Conservation (phyloP, 805 yeast genomes). For the Candida silvicultrix region DNA sequence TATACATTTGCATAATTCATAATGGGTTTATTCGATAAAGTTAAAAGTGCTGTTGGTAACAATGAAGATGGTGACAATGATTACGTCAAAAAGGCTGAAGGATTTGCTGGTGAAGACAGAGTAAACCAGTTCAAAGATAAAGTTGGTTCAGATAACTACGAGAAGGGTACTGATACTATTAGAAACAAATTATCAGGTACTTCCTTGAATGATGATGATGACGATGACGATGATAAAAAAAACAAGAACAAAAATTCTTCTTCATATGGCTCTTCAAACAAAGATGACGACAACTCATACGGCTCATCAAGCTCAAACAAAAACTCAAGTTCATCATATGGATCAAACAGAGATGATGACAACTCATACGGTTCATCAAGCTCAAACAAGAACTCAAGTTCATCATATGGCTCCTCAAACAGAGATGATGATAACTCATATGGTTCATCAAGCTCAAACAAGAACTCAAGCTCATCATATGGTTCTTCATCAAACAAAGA, state of each 20-base stretch:
- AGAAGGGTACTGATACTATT: conserved; percentile 18
- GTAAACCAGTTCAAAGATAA: conserved; percentile 14
- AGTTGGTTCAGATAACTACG: conserved; percentile 23
- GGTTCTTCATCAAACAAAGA: conserved; percentile 4
- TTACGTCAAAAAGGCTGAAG: conserved; percentile 18
- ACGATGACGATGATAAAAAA: conserved; percentile 3
- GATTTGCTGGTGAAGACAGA: conserved; percentile 19
- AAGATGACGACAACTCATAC: conserved; percentile 11
- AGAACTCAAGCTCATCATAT: neutral
- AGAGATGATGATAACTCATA: conserved; percentile 19
- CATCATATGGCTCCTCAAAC: conserved; percentile 22
- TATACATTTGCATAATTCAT: conserved; percentile 1
- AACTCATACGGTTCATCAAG: conserved; percentile 16
- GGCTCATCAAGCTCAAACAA: too few relatives aligned
- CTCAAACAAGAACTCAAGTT: conserved; percentile 8
- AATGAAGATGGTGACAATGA: conserved; percentile 11
- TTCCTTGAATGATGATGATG: conserved; percentile 16
- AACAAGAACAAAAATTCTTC: neutral
- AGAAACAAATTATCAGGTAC: conserved; percentile 23
- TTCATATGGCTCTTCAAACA: conserved; percentile 3
- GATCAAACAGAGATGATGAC: conserved; percentile 7
- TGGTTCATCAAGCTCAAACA: conserved; percentile 14
- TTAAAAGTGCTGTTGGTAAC: conserved; percentile 28
- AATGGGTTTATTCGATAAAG: conserved; percentile 40
- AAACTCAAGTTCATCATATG: neutral